Percentiles rank a stretch among this genome's conserved stretches.
These are phyloP conservation scores for Cladosporium sp. DNA, from an alignment of 2,329 filamentous ascomycete genomes.

Conservation along the genomic window DNA sequence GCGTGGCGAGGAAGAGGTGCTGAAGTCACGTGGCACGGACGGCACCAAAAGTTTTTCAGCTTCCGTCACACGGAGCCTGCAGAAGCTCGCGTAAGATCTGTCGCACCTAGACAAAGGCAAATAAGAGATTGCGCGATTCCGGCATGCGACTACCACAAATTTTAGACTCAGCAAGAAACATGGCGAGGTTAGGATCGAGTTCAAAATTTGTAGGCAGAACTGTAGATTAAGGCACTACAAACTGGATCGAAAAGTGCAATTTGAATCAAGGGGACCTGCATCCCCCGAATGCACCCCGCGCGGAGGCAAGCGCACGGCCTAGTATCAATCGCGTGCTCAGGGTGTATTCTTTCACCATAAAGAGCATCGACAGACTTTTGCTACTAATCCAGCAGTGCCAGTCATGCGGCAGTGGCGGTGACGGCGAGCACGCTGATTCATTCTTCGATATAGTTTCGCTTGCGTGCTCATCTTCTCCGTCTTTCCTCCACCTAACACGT, in stretches of 20 bases:
- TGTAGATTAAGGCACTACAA: constrained; percentile 3
- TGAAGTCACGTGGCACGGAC: not conserved
- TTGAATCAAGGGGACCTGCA: not conserved
- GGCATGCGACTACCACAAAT: constrained; percentile 16
- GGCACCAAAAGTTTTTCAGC: not conserved
- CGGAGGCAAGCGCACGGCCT: not conserved
- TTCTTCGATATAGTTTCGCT: not conserved
- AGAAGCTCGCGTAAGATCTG: not conserved
- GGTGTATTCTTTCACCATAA: not conserved
- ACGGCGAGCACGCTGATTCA: not conserved
- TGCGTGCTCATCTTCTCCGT: not conserved
- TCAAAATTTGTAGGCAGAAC: constrained; percentile 22
- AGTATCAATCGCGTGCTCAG: constrained; percentile 7
- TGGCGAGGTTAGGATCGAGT: constrained; percentile 21
- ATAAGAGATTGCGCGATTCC: not conserved
- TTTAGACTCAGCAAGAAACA: constrained; percentile 22
- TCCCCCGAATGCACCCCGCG: not conserved
- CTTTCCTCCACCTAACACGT: not conserved
- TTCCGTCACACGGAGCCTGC: not conserved
- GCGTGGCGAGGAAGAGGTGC: not conserved
- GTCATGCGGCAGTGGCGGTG: not conserved
- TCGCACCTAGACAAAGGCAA: not conserved
- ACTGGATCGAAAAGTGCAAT: not conserved
- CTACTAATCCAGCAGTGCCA: not conserved
- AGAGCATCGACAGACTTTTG: constrained; percentile 7